These are phyloP conservation scores for Dispira simplex DNA, from an alignment of 192 early-diverging fungal genomes.

Conservation along the genomic window DNA sequence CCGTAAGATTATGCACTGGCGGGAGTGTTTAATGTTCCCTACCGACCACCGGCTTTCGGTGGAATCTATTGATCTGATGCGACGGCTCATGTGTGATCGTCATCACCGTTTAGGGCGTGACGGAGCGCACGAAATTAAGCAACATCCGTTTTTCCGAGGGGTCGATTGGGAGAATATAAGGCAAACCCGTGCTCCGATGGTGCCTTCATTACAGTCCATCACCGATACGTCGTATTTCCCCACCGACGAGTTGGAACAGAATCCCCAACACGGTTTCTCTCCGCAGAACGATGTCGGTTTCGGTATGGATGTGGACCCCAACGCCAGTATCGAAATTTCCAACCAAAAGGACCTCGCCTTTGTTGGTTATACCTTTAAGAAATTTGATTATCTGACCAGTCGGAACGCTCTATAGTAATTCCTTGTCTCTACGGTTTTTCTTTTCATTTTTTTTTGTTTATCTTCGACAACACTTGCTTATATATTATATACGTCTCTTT, in stretches of 20 bases:
- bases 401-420: conserved; percentile 40
- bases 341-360: conserved; percentile 91
- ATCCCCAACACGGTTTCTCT: conserved; percentile 14
- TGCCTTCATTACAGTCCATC: conserved; percentile 81
- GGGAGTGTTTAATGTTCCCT: conserved; percentile 77
- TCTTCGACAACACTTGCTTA: not conserved
- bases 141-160: conserved; percentile 89
- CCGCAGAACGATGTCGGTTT: not conserved
- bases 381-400: conserved; percentile 70
- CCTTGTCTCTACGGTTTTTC: not conserved
- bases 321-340: conserved; percentile 6
- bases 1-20: conserved; percentile 96
- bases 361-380: conserved; percentile 97
- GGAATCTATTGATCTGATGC: conserved; percentile 86
- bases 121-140: conserved; percentile 67
- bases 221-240: conserved; percentile 99
- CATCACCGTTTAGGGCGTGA: conserved; percentile 75
- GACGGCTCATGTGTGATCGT: conserved; percentile 77
- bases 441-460: not conserved
- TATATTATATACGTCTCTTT: too few species aligned
- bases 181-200: conserved; percentile 70
- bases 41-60: conserved; percentile 82
- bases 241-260: conserved; percentile 75
- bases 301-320: conserved; percentile 17
- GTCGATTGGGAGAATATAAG: conserved; percentile 87